phyloP scores from a whole-genome alignment of 2,329 filamentous ascomycete species.

The Sporothrix brunneoviolacea region DNA sequence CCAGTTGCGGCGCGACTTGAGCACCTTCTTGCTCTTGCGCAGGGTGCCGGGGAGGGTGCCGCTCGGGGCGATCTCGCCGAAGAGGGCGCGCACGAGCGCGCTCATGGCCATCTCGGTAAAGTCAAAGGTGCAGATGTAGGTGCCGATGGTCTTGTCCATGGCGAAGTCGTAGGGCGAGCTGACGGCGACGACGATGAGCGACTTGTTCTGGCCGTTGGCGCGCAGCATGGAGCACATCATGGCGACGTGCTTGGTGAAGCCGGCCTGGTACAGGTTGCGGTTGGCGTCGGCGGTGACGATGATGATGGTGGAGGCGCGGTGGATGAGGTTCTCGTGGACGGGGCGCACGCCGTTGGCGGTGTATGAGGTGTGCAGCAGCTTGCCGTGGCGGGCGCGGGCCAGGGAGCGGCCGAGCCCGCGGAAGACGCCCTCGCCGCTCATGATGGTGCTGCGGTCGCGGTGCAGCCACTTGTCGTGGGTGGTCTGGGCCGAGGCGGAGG shows the following conservation, averaged over 20 bases:
- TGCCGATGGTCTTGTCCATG: constrained; percentile 82
- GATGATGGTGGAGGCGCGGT: constrained; percentile 79
- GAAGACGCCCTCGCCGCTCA: constrained; percentile 92
- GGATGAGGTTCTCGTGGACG: constrained; percentile 88
- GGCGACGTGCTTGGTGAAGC: constrained; percentile 91
- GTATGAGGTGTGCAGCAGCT: constrained; percentile 89
- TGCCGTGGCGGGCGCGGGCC: constrained; percentile 78
- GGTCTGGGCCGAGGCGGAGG: constrained; percentile 19
- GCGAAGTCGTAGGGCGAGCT: constrained; percentile 97
- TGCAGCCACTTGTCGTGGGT: constrained; percentile 51
- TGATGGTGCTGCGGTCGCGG: constrained; percentile 57
- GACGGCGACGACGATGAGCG: constrained; percentile 82
- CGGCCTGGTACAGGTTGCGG: constrained; percentile 85
- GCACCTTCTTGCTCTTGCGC: constrained; percentile 77
- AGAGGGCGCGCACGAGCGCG: constrained; percentile 74
- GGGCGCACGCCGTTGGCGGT: constrained; percentile 88
- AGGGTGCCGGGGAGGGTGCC: constrained; percentile 66
- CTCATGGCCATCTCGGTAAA: constrained; percentile 90
- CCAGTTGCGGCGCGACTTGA: constrained; percentile 91
- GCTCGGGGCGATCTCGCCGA: constrained; percentile 61
- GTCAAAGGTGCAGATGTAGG: constrained; percentile 92
- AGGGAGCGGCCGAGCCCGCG: constrained; percentile 80
- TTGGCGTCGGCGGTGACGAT: constrained; percentile 92
- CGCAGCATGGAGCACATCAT: constrained; percentile 88
- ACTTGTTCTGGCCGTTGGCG: constrained; percentile 74